Evolutionary conservation across 2,329 filamentous ascomycete genomes (phyloP), one percentile per base, ranked within the genome.

Genomic region (Colletotrichum nymphaeae): DNA sequence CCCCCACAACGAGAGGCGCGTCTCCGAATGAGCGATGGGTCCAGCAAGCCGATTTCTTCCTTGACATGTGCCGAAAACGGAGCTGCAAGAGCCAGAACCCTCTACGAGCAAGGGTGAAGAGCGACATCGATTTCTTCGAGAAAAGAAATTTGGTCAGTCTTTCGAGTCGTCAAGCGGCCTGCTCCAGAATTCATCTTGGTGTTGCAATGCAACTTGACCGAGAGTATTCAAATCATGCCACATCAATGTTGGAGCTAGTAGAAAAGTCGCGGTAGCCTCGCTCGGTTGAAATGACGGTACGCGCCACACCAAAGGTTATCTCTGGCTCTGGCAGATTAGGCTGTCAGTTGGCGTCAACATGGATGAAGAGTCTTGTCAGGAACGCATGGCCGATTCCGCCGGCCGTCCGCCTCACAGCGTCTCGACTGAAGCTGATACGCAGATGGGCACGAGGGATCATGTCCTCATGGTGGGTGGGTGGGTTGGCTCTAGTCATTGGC

Each of bases 41-140:
- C 63, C 60, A 42, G 46, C 28, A 53, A 60, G 37, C 60, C 60
- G 67, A 66, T 30, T 65, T 66, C 56, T 73, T 56, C 70, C 70
- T 66, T 62, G 22, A 60, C 70, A 60, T 60, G 56, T 65, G 70
- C 70, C 70, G 70, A 70, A 73, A 70, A 73, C 70, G 70, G 70
- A 73, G 67, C 55, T 53, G 30, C 26, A 55, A 70, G 24, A 60
- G 46, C 70, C 60, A 60, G 26, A 46, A 46, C 22, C 63, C 70
- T 60, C 55, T 55, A 35, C 16, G 4, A 28, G 52, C 59, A 53
- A 32, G 11, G 57, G 24, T 58, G 8, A 30, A 28, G 42, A 19
- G 8, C 19, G 9, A 26, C 12, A 28, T 42, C 37, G 30, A n/a
- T 30, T 2, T 52, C 42, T 52, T 22, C 42, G 12, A 22, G 26